Base-by-base conservation (phyloP, 2,329 filamentous ascomycete genomes). In the Colletotrichum sp. region DNA sequence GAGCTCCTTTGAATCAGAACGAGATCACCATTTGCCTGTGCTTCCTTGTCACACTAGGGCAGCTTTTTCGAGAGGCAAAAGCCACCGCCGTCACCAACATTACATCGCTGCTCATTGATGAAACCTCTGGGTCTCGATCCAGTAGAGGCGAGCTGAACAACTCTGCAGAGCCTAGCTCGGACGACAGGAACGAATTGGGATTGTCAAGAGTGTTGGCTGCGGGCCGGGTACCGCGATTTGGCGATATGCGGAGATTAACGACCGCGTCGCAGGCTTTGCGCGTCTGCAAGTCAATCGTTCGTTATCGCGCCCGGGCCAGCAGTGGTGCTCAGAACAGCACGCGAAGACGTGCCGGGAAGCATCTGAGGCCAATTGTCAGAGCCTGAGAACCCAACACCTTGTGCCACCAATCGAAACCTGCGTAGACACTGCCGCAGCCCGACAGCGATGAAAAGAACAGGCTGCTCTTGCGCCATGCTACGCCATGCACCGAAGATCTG, bases 211-310 rank as follows among this genome's bases (percentile, higher is more conserved):
- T 36, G 14, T 24, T 16, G 55, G 34, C 13, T 32, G 32, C 48
- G 70, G 65, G 18, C 56, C 32, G 55, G 65, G 43, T 32, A 59
- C 48, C 52, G 43, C 43, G 43, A 21, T 21, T 21, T 52, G n/a
- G 48, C 68, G 59, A 65, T 21, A n/a, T 68, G 38, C 63, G 36
- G 56, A 74, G 71, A 71, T 74, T 73, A 48, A 34, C 56, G 62
- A 71, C 38, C 71, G 58, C 38, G 55, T 71, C 6, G 61, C n/a
- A 43, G 30, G 59, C 56, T 68, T 69, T 69, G 67, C 56, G 75
- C 34, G 36, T 59, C 71, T 73, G 43, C 71, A 43, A 63, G 66
- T 24, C 55, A 52, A 52, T 52, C n/a, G 43, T 7, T 21, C n/a
- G 43, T 52, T 12, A 64, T 36, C 66, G 59, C 55, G 67, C 48